These are phyloP conservation scores for Cyberlindnera bimundalis DNA, from an alignment of 805 yeast species.

Conservation along the genomic window DNA sequence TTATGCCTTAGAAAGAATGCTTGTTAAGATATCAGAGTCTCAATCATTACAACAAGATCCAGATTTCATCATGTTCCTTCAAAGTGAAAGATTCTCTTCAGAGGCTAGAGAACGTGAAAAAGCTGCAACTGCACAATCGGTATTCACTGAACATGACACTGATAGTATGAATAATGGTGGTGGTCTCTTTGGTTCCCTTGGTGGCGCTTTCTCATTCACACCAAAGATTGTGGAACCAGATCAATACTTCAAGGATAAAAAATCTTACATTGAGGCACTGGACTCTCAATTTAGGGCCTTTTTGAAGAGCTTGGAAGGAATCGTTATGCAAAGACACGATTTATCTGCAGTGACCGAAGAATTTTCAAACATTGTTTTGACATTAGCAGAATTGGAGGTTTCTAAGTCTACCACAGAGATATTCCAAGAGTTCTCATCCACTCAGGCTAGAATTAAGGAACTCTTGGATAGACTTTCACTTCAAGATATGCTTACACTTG, in stretches of 20 bases:
- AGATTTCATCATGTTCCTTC: constrained; percentile 76
- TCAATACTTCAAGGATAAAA: constrained; percentile 68
- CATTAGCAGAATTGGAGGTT: constrained; percentile 71
- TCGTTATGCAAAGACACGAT: constrained; percentile 74
- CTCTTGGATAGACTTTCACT: constrained; percentile 71
- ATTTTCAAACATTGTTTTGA: constrained; percentile 50
- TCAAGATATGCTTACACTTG: constrained; percentile 84
- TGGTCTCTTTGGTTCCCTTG: constrained; percentile 68
- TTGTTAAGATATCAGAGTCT: constrained; percentile 61
- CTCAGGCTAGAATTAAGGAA: constrained; percentile 68
- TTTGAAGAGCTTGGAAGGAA: constrained; percentile 66
- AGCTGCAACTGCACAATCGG: constrained; percentile 47
- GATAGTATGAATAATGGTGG: constrained; percentile 36
- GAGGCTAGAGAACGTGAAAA: constrained; percentile 63
- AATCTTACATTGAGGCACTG: constrained; percentile 61
- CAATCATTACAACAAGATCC: constrained; percentile 60
- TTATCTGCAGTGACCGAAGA: constrained; percentile 68
- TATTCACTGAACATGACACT: constrained; percentile 26
- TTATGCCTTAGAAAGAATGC: constrained; percentile 81
- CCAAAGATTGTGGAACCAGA: constrained; percentile 75
- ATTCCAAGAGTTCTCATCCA: constrained; percentile 64
- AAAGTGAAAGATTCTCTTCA: constrained; percentile 66
- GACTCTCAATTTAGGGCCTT: constrained; percentile 71
- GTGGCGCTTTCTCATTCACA: constrained; percentile 59
- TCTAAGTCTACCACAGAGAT: constrained; percentile 62